phyloP scores from a whole-genome alignment of 2,329 filamentous ascomycete species.

The Hypoxylon sp. region DNA sequence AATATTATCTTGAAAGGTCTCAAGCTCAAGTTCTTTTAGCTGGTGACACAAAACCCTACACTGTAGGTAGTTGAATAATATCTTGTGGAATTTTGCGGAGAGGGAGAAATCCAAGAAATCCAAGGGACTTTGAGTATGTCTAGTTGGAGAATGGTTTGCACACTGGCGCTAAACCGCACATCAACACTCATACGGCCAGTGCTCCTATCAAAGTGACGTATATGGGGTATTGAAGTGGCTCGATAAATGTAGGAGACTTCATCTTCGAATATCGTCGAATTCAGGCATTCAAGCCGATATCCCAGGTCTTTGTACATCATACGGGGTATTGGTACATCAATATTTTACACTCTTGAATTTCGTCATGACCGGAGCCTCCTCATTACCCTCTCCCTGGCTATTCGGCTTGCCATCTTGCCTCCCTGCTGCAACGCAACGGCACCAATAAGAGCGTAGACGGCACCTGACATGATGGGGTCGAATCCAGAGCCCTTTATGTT shows the following conservation, averaged over 20 bases:
- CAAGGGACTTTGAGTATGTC: neutral
- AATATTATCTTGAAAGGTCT: neutral
- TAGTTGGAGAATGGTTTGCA: neutral
- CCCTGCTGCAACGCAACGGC: conserved; percentile 92
- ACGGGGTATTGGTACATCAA: conserved; percentile 46
- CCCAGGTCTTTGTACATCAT: conserved; percentile 44
- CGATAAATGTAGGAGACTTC: neutral
- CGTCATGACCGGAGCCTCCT: conserved; percentile 52
- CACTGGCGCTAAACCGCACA: neutral
- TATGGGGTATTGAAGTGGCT: neutral
- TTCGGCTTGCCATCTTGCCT: conserved; percentile 78
- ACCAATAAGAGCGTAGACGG: conserved; percentile 87
- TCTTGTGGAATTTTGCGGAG: neutral
- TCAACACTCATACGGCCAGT: neutral
- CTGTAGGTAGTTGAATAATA: neutral
- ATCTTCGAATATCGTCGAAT: neutral
- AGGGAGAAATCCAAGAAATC: neutral
- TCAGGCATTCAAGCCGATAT: conserved; percentile 31
- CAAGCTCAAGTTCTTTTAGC: neutral
- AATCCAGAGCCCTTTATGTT: conserved; percentile 80
- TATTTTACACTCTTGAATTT: conserved; percentile 34
- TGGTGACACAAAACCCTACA: neutral
- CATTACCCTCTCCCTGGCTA: conserved; percentile 83
- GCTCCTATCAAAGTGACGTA: neutral
- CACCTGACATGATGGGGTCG: conserved; percentile 79